These are phyloP conservation scores for Austroboletus novae-zelandiae DNA, from an alignment of 1,284 basidiomycete genomes.

Conservation along the genomic window DNA sequence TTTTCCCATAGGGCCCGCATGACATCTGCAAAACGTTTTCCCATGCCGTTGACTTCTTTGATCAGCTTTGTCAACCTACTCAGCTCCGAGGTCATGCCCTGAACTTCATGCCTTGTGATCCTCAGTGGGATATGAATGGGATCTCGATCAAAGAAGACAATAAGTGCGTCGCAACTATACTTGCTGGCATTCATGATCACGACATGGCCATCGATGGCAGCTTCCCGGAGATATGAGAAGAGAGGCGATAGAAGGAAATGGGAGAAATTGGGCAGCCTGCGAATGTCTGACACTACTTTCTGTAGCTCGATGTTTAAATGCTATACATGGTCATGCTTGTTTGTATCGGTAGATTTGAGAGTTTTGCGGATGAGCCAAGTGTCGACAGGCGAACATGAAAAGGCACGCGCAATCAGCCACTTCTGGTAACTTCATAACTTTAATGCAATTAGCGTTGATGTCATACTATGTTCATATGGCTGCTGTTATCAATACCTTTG, in stretches of 20 bases:
- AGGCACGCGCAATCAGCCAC: too few species aligned
- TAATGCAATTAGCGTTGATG: too few species aligned
- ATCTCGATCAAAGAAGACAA: neutral
- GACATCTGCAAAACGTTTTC: neutral
- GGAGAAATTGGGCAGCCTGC: neutral
- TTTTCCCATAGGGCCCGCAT: neutral
- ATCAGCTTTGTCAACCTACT: neutral
- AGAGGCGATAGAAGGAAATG: conserved; percentile 4
- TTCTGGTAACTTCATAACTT: too few species aligned
- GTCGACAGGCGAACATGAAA: too few species aligned
- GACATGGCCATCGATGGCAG: neutral
- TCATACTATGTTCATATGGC: too few species aligned
- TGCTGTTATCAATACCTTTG: too few species aligned
- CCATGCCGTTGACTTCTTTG: neutral
- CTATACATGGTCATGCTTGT: neutral
- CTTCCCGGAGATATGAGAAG: neutral
- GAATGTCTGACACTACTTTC: neutral
- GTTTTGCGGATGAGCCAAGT: neutral
- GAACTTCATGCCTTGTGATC: neutral
- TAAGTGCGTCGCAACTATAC: neutral
- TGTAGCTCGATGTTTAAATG: neutral
- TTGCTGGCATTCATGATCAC: neutral
- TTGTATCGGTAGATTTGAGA: neutral
- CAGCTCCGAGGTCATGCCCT: neutral
- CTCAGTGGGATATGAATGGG: neutral